Evolutionary conservation across 1,284 basidiomycete species (phyloP).

Genomic region (Heterobasidion irregulare): DNA sequence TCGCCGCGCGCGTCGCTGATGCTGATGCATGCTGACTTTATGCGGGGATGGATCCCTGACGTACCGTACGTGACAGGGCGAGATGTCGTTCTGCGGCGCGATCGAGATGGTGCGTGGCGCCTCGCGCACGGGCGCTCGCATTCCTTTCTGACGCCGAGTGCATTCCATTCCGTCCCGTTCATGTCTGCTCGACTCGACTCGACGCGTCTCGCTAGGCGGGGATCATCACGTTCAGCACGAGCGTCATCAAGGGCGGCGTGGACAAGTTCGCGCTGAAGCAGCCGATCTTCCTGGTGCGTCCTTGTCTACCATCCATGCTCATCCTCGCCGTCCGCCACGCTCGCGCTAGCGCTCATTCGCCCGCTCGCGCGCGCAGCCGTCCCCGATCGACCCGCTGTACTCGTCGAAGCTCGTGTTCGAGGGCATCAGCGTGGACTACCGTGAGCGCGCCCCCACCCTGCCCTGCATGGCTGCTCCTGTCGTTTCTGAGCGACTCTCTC

Average conservation of each 20-base stretch:
- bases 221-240: conserved; percentile 65
- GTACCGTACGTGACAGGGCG: background rate
- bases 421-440: conserved; percentile 66
- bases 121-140: background rate
- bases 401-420: conserved; percentile 61
- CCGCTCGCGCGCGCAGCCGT: conserved; percentile 35
- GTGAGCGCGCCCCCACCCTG: conserved; percentile 28
- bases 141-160: conserved; percentile 7
- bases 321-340: background rate
- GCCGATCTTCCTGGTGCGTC: conserved; percentile 60
- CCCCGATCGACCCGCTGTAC: conserved; percentile 69
- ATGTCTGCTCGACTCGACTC: no score
- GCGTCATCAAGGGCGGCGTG: conserved; percentile 69
- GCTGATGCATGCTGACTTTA: no score
- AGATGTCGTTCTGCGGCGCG: conserved; percentile 65
- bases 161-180: background rate
- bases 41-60: no score
- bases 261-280: conserved; percentile 70
- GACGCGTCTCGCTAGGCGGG: conserved; percentile 43
- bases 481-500: background rate
- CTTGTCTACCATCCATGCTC: background rate
- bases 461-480: background rate
- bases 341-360: background rate
- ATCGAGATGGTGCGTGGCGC: conserved; percentile 55
- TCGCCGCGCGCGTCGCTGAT: no score